Base-by-base conservation (phyloP, 2,329 filamentous ascomycete genomes). In the Bisporella sp. region DNA sequence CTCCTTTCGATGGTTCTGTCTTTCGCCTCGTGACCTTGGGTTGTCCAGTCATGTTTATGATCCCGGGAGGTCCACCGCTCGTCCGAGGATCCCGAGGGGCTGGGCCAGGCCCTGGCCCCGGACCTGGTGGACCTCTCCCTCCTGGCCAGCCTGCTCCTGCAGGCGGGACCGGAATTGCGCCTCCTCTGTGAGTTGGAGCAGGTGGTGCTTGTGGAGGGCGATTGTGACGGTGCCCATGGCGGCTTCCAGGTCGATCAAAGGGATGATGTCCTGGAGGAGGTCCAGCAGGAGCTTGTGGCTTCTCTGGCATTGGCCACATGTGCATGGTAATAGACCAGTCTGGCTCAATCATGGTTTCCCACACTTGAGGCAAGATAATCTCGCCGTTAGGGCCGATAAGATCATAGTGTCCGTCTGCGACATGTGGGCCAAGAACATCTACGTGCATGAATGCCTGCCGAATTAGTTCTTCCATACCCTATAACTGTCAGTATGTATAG, bases 391-490 rank as follows among this genome's bases (percentile, higher is more conserved):
- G 87, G 0, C 86, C 88, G 47, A 89, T 77, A 41, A 93, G 72
- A 64, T 93, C 88, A 66, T 90, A 93, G 62, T 89, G 85, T 1
- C 88, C 87, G 51, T 87, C 78, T 57, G 83, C 80, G 30, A 93
- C 87, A 59, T 89, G 85, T 12, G 82, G 83, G 1, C 85, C 85
- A 48, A 92, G 82, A 9, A 84, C 73, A 45, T 90, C 87, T 46
- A 93, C 84, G 59, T 91, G 85, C 21, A 85, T 66, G 64, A 93
- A 93, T 13, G 88, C 88, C 70, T 92, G 87, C 63, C 86, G 86
- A 65, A 93, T 92, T 37, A 93, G 76, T 44, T 89, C 84, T 66
- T 92, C 87, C 87, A 93, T 92, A 13, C 87, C 87, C 85, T 91
- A 45, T 58, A 51, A 8, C 45, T 6, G 54, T 69, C 57, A 69